These are phyloP conservation scores for Diplodia scrobiculata DNA, from an alignment of 2,329 filamentous ascomycete species.

Conservation along the genomic window DNA sequence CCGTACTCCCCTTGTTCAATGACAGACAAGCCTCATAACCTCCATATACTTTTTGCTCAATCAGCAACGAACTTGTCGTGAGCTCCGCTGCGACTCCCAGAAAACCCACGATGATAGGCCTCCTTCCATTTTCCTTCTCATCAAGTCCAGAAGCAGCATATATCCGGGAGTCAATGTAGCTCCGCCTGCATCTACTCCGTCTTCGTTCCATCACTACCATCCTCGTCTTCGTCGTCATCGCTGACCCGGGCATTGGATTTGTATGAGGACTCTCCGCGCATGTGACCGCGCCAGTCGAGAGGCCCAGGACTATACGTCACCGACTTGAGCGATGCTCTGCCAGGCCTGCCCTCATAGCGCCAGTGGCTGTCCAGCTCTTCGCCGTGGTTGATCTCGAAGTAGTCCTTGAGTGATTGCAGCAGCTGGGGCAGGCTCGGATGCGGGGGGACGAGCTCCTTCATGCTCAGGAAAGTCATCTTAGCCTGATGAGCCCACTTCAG, in stretches of 20 bases:
- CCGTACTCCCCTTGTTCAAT: not conserved
- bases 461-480: conserved; percentile 34
- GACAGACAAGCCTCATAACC: not conserved
- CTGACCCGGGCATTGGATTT: conserved; percentile 14
- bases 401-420: conserved; percentile 36
- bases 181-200: not conserved
- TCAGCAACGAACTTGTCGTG: not conserved
- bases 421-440: conserved; percentile 29
- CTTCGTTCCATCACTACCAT: not conserved
- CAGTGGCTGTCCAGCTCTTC: conserved; percentile 32
- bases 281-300: conserved; percentile 19
- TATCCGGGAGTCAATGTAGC: not conserved
- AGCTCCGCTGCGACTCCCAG: not conserved
- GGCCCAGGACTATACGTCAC: conserved; percentile 18
- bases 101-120: not conserved
- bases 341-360: conserved; percentile 20
- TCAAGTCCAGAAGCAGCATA: not conserved
- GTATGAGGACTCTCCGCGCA: conserved; percentile 17
- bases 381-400: conserved; percentile 30
- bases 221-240: conserved; percentile 10
- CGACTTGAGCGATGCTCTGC: conserved; percentile 12
- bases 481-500: conserved; percentile 36
- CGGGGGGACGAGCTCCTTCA: conserved; percentile 32
- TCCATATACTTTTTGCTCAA: not conserved
- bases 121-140: not conserved